Evolutionary conservation across 441 rosid genomes (phyloP).

Genomic region (Eutrema salsugineum): DNA sequence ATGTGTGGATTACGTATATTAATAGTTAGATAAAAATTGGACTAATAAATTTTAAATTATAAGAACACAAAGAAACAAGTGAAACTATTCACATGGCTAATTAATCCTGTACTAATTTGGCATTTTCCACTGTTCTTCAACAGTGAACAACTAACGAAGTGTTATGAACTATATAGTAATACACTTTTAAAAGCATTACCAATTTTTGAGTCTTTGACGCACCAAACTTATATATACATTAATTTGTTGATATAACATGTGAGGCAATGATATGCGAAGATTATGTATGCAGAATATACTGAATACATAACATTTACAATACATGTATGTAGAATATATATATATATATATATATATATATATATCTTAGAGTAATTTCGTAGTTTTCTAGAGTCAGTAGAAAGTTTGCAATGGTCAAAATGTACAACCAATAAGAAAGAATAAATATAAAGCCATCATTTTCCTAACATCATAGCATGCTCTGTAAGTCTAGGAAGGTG

Average conservation of each 20-base stretch:
- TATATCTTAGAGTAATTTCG: not conserved
- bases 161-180: constrained; percentile 15
- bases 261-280: constrained; percentile 1
- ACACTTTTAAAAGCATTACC: constrained; percentile 3
- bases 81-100: constrained; percentile 25
- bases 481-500: not conserved
- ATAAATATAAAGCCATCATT: not conserved
- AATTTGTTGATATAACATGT: not conserved
- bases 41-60: not conserved
- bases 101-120: constrained; percentile 27
- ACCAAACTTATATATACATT: constrained; percentile 10
- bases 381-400: not conserved
- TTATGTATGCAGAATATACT: not conserved
- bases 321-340: too few species aligned
- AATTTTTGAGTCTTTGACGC: constrained; percentile 1
- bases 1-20: constrained; percentile 9
- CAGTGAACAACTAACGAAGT: constrained; percentile 32
- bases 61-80: not conserved
- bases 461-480: not conserved
- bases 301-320: too few species aligned
- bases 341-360: not conserved
- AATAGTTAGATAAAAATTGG: not conserved
- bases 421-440: not conserved
- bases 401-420: constrained; percentile 11
- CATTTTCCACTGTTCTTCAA: constrained; percentile 22